Conservation (phyloP, 345 rosid species). For the Clarkia xantiana region DNA sequence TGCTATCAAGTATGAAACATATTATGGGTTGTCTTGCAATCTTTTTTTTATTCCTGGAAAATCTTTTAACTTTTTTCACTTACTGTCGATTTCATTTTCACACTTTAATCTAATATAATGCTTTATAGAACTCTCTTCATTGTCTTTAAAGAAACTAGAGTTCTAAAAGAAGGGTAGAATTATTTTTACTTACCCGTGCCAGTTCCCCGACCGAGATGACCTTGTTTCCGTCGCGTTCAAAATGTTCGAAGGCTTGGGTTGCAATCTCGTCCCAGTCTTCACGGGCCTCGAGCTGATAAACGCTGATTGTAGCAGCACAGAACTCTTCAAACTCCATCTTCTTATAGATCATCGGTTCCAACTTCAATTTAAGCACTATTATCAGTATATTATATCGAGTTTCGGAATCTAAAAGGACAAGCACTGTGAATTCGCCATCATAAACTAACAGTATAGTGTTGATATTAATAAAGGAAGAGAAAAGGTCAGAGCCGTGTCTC, state of each 20-base stretch:
- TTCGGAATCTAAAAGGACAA: too few relatives aligned
- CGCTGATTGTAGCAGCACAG: conserved; percentile 76
- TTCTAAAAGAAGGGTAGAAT: too few relatives aligned
- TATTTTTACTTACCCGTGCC: conserved; percentile 33
- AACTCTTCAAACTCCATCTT: conserved; percentile 77
- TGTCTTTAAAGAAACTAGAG: too few relatives aligned
- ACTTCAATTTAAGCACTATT: conserved; percentile 18
- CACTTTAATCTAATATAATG: too few relatives aligned
- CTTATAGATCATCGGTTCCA: conserved; percentile 56
- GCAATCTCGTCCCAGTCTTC: conserved; percentile 79
- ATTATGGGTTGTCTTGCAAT: too few relatives aligned
- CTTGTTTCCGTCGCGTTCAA: conserved; percentile 73
- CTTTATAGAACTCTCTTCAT: too few relatives aligned
- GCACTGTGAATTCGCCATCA: too few relatives aligned
- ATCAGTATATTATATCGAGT: too few relatives aligned
- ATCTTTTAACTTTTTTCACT: too few relatives aligned
- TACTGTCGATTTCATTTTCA: too few relatives aligned
- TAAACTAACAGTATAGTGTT: not conserved
- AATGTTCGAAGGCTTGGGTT: conserved; percentile 54
- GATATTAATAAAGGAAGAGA: not conserved
- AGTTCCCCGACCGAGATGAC: conserved; percentile 57
- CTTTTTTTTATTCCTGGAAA: too few relatives aligned
- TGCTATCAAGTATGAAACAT: too few relatives aligned
- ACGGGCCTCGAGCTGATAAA: conserved; percentile 69
- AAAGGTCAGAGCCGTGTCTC: not conserved